Evolutionary conservation across 2,329 filamentous ascomycete genomes (phyloP).

Genomic region (Penicillium sp.): DNA sequence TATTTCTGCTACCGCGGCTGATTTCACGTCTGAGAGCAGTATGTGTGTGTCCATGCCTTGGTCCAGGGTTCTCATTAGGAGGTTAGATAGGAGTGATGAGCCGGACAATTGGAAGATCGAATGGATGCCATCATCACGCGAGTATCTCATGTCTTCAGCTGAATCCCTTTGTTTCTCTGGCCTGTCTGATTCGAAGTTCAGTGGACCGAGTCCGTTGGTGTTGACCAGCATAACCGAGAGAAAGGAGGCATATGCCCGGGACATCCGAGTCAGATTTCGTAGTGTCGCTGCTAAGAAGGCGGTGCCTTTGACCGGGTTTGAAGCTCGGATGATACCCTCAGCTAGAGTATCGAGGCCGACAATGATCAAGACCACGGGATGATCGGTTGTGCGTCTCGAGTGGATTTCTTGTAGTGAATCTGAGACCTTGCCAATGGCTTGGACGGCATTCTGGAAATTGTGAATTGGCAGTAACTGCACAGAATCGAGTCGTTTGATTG

Average conservation of each 20-base stretch:
- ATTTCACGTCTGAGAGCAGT: slow-evolving; percentile 29
- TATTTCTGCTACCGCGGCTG: slow-evolving; percentile 32
- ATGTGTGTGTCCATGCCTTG: slow-evolving; percentile 40
- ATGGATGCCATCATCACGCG: slow-evolving; percentile 20
- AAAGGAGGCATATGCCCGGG: slow-evolving; percentile 24
- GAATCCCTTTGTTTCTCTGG: neutral
- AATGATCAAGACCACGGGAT: slow-evolving; percentile 28
- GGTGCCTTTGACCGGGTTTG: slow-evolving; percentile 33
- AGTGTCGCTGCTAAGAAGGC: slow-evolving; percentile 31
- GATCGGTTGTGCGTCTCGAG: slow-evolving; percentile 1
- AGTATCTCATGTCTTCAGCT: neutral
- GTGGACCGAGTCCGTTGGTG: slow-evolving; percentile 28
- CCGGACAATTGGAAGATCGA: slow-evolving; percentile 25
- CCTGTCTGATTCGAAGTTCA: neutral
- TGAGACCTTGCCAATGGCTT: slow-evolving; percentile 31
- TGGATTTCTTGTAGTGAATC: slow-evolving; percentile 19
- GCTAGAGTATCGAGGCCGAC: slow-evolving; percentile 36
- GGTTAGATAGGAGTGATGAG: slow-evolving; percentile 23
- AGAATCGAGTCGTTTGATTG: slow-evolving; percentile 28
- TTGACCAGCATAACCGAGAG: slow-evolving; percentile 38
- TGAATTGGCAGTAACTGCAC: slow-evolving; percentile 34
- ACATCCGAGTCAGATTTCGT: slow-evolving; percentile 32
- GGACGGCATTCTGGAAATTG: slow-evolving; percentile 26
- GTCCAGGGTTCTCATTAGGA: slow-evolving; percentile 35
- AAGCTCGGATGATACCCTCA: slow-evolving; percentile 36